Evolutionary conservation across 352 stramenopile genomes (phyloP), one percentile per base, ranked within the genome.

Genomic region (Phytophthora quininea): DNA sequence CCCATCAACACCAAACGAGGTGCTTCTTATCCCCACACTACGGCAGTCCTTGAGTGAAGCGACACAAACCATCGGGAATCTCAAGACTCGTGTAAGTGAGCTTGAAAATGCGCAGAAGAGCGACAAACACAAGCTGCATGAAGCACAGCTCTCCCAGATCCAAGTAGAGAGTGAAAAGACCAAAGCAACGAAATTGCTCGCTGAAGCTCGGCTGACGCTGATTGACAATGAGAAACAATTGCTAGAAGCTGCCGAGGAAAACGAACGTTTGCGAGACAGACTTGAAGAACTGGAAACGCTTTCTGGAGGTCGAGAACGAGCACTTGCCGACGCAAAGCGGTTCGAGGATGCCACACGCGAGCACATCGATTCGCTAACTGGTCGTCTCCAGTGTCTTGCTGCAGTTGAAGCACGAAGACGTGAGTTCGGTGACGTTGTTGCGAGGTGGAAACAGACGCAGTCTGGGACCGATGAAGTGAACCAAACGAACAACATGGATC

Each of bases 11-110:
- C 40, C 67, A 53, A 45, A 70, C 54, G 32, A 73, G 49, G 27
- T 71, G 15, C 24, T 76, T 10, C 40, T 79, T 32, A 69, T 86
- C 6, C 79, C 87, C 33, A 66, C 77, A 10, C 71, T 90, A 3
- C 81, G 80, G 40, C 74, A 89, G 38, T 67, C 81, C 4, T 50
- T 92, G 7, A 74, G 51, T 32, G 67, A 68, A 2, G 66, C 77
- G 2, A 78, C 71, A 4, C 64, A 76, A 50, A 78, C 57, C 5
- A 68, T 85, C 27, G 73, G 79, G 5, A 64, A 29, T 14, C 42
- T 88, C 11, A 79, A 84, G 49, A 73, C 69, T 32, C 77, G 86
- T 37, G 42, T 80, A 10, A 73, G 52, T 7, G 81, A 90, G 29
- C 43, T 73, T 9, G 60, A 73, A 35, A 64, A 58, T 8, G 69